phyloP scores from a whole-genome alignment of 306 rosid species.

The Inga laurina region DNA sequence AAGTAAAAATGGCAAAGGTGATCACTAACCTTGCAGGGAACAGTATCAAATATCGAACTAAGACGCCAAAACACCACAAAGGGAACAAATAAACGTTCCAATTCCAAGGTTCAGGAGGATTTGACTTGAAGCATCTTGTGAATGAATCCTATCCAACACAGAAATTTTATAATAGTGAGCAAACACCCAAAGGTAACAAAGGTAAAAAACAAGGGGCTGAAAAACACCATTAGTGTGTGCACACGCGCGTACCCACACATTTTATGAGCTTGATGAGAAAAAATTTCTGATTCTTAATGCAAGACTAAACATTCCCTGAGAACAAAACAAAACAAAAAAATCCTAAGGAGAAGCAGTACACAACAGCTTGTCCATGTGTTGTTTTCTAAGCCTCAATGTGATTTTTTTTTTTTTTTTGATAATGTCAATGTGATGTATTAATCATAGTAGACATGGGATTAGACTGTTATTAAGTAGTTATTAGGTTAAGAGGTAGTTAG shows the following conservation, averaged over 20 bases:
- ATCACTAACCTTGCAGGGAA: slow-evolving; percentile 69
- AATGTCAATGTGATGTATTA: neutral
- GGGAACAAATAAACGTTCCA: slow-evolving; percentile 87
- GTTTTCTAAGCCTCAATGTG: neutral
- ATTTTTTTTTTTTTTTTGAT: too few species aligned
- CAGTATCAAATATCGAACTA: slow-evolving; percentile 65
- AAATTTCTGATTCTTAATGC: neutral
- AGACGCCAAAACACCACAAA: slow-evolving; percentile 79
- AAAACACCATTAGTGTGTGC: neutral
- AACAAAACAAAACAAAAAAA: neutral
- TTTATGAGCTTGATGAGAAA: neutral
- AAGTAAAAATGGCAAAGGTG: neutral
- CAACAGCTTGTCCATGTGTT: neutral
- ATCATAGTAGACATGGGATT: neutral
- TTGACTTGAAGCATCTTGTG: slow-evolving; percentile 90
- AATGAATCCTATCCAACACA: slow-evolving; percentile 62
- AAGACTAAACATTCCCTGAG: neutral
- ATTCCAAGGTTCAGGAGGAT: slow-evolving; percentile 88
- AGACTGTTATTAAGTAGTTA: too few species aligned
- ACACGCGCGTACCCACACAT: neutral
- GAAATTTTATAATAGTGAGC: neutral
- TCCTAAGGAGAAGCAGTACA: neutral
- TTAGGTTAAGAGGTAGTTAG: neutral
- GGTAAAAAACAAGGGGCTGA: neutral
- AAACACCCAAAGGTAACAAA: neutral